Evolutionary conservation across 768 basidiomycete genomes (phyloP).

Genomic region (Auricularia cornea): DNA sequence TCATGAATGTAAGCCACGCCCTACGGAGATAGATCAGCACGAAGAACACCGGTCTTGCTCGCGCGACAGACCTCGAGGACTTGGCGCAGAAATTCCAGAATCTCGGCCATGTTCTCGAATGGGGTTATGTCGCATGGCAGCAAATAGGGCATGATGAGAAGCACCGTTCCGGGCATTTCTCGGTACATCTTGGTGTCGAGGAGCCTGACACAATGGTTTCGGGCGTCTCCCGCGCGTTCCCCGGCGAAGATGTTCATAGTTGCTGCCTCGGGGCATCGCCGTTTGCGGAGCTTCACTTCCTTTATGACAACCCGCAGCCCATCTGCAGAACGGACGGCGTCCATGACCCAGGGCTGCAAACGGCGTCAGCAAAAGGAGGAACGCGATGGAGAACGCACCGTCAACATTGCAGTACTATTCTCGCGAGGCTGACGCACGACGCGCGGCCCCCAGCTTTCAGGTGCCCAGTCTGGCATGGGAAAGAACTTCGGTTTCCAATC

Average conservation of each 20-base stretch:
- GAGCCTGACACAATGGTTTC: conserved; percentile 25
- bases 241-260: neutral
- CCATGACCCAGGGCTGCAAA: neutral
- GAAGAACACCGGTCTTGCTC: too few relatives aligned
- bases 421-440: neutral
- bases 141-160: conserved; percentile 32
- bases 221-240: conserved; percentile 12
- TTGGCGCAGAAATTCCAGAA: conserved; percentile 21
- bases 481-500: neutral
- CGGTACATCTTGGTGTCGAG: conserved; percentile 11
- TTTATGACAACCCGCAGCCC: neutral
- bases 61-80: conserved; percentile 21
- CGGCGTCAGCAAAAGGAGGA: neutral
- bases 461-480: neutral
- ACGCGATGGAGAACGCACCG: neutral
- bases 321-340: neutral
- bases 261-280: neutral
- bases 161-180: neutral
- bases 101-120: conserved; percentile 25
- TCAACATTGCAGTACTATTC: neutral
- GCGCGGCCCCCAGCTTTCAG: neutral
- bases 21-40: conserved; percentile 10
- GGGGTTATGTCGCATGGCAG: conserved; percentile 29
- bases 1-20: conserved; percentile 30
- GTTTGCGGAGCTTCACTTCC: neutral